Conservation (phyloP, 345 rosid species). For the Heritiera littoralis region DNA sequence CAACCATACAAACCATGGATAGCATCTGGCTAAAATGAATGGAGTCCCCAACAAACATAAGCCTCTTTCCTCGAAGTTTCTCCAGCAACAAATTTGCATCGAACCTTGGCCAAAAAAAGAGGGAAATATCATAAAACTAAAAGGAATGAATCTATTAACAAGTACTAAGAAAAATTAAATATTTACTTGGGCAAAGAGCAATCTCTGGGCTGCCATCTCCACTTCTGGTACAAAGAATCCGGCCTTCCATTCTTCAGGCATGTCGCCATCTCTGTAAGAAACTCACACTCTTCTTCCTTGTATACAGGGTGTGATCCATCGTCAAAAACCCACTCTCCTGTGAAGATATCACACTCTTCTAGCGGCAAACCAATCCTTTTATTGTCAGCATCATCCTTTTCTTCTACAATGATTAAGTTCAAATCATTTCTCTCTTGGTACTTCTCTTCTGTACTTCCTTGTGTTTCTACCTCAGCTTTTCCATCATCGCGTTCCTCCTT, state of each 20-base stretch:
- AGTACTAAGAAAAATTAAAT: not conserved
- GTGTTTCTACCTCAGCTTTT: not conserved
- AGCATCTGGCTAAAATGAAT: constrained; percentile 64
- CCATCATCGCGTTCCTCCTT: constrained; percentile 3
- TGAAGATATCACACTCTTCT: constrained; percentile 67
- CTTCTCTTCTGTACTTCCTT: constrained; percentile 14
- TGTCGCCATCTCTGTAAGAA: constrained; percentile 56
- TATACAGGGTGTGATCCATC: constrained; percentile 61
- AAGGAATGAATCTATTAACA: not conserved
- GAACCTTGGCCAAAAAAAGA: constrained; percentile 38
- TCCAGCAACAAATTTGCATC: constrained; percentile 51
- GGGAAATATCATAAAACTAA: not conserved
- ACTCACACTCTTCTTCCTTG: constrained; percentile 76
- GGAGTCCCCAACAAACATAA: constrained; percentile 73
- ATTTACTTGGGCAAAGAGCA: constrained; percentile 80
- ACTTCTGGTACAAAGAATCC: constrained; percentile 75
- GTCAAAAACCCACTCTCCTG: constrained; percentile 79
- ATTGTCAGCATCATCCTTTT: constrained; percentile 22
- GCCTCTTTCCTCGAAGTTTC: constrained; percentile 61
- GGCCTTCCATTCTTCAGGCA: constrained; percentile 82
- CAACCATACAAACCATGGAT: constrained; percentile 66
- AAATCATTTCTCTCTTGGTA: not conserved
- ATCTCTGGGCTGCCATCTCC: constrained; percentile 96
- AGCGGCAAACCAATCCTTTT: constrained; percentile 41
- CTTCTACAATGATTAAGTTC: constrained; percentile 2